Evolutionary conservation across 768 basidiomycete genomes (phyloP), one percentile per base, ranked within the genome.

Genomic region (Kockovaella imperatae): DNA sequence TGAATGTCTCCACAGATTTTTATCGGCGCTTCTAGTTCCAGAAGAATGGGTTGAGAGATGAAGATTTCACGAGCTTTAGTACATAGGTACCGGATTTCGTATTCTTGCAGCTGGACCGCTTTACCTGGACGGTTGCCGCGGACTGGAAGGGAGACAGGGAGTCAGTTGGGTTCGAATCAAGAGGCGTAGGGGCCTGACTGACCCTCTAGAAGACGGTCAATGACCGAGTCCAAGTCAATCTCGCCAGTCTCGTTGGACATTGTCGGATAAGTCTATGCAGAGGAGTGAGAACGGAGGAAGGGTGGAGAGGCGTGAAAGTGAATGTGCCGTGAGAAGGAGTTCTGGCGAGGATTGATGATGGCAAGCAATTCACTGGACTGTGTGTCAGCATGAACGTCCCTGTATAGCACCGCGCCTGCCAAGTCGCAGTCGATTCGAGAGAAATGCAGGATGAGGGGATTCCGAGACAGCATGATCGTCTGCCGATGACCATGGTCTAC

Each of bases 1-100:
- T 99, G 95, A 5, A 97, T 91, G 73, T 99, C 95, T 23, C 95
- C 95, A 15, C 97, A 95, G 56, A 99, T 96, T 79, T 97, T 99
- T 60, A 99, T 95, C 23, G 95, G 93, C 7, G 95, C 95, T 4
- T 86, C 87, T 42, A 99, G 79, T 72, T 99, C 95, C 67, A 99
- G 84, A 57, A 99, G 82, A 3, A 93, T 96, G 7, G 95, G 95
- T 69, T 99, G 95, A 66, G 79, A 82, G 54, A 99, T 82, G 68
- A 97, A 93, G 40, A 97, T 86, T 57, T 97, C 95, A 42, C 95
- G 82, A 24, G 93, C 93, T 26, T 91, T 88, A 56, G 86, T 80
- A 73, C 95, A 99, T n/a, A n/a, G n/a, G n/a, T n/a, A n/a, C n/a
- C n/a, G n/a, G n/a, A n/a, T n/a, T n/a, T n/a, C n/a, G 77, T 91